A percentile compares a stretch with the other conserved stretches of the same genome.
Evolutionary conservation across 352 stramenopile genomes (phyloP).

Genomic region (Phytophthora sp.): DNA sequence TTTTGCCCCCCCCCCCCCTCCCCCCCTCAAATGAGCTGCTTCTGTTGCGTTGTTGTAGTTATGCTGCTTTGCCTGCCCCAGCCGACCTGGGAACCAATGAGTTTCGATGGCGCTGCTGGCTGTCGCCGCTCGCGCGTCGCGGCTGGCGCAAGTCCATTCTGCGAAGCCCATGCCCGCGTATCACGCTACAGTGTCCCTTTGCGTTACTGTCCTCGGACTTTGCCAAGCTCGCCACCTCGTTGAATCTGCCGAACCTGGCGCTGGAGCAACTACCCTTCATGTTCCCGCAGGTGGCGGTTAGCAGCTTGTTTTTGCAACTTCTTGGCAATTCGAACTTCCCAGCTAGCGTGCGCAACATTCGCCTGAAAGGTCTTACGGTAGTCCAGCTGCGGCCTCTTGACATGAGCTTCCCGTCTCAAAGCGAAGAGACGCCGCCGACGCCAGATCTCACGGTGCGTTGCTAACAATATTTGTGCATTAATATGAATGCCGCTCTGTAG

Average conservation of each 20-base stretch:
- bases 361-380: slow-evolving; percentile 77
- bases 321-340: slow-evolving; percentile 87
- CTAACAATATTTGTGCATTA: background rate
- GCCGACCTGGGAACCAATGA: slow-evolving; percentile 79
- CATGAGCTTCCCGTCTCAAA: slow-evolving; percentile 67
- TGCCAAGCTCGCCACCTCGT: slow-evolving; percentile 77
- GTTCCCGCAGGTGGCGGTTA: slow-evolving; percentile 70
- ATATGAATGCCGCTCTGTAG: too few species aligned
- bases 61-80: slow-evolving; percentile 64
- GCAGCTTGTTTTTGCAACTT: slow-evolving; percentile 76
- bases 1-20: background rate
- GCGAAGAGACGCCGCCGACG: slow-evolving; percentile 21
- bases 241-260: slow-evolving; percentile 67
- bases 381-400: slow-evolving; percentile 72
- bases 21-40: background rate
- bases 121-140: slow-evolving; percentile 62
- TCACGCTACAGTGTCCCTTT: slow-evolving; percentile 80
- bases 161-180: slow-evolving; percentile 66
- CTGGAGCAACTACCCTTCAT: slow-evolving; percentile 81
- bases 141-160: slow-evolving; percentile 64
- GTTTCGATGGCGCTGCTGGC: slow-evolving; percentile 77
- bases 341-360: slow-evolving; percentile 50
- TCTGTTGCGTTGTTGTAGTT: slow-evolving; percentile 38
- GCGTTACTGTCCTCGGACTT: slow-evolving; percentile 76
- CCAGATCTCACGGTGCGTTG: slow-evolving; percentile 52